Percentiles rank a stretch among this genome's conserved stretches.
phyloP scores from a whole-genome alignment of 441 rosid species.

The Iberis amara region DNA sequence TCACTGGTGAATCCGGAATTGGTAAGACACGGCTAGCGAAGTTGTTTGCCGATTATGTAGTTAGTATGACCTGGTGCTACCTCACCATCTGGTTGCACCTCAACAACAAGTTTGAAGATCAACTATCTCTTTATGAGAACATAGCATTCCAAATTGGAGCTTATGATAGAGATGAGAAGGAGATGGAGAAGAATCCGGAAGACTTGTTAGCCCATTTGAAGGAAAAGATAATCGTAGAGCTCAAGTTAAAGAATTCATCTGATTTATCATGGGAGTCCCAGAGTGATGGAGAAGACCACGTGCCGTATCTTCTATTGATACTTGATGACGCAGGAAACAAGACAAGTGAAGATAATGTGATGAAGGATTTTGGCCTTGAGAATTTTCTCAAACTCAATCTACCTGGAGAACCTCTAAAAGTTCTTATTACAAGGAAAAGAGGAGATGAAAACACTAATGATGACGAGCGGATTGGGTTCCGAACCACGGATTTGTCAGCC shows the following conservation, averaged over 20 bases:
- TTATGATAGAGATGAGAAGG: conserved; percentile 12
- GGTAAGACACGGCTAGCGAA: conserved; percentile 54
- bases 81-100: conserved; percentile 36
- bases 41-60: too few relatives aligned
- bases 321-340: conserved; percentile 20
- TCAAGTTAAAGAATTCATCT: too few relatives aligned
- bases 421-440: conserved; percentile 27
- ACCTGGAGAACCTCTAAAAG: conserved; percentile 8
- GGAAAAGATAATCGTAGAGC: too few relatives aligned
- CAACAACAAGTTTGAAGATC: conserved; percentile 19
- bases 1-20: conserved; percentile 33
- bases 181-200: too few relatives aligned
- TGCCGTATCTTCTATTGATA: conserved; percentile 2
- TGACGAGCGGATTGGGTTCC: too few relatives aligned
- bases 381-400: background rate
- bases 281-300: too few relatives aligned
- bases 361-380: background rate
- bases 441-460: background rate
- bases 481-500: too few relatives aligned
- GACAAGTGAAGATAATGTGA: conserved; percentile 1
- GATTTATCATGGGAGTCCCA: too few relatives aligned
- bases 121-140: conserved; percentile 14
- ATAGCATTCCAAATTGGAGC: conserved; percentile 35
- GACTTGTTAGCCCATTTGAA: too few relatives aligned
- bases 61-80: too few relatives aligned